These are phyloP conservation scores for Ganoderma leucocontextum DNA, from an alignment of 1,284 basidiomycete species.

Conservation along the genomic window DNA sequence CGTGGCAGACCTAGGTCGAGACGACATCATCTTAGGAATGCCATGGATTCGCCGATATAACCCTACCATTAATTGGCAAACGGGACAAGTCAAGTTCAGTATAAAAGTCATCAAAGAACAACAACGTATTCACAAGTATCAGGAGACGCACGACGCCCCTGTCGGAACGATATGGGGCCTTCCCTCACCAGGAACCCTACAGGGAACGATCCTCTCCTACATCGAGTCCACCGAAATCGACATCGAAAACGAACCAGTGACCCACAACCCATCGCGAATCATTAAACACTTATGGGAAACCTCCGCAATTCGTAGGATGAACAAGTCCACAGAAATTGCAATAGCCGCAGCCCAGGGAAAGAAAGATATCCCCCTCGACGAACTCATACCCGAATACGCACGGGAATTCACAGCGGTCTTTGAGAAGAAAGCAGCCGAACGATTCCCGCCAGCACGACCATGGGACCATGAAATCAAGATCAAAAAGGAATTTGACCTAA, in stretches of 20 bases:
- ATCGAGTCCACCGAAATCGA: neutral
- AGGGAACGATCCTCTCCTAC: neutral
- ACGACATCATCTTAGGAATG: neutral
- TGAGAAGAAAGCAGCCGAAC: constrained; percentile 13
- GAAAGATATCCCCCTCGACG: neutral
- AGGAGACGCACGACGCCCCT: too few relatives aligned
- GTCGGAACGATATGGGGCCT: too few relatives aligned
- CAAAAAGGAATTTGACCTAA: neutral
- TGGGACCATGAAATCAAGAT: constrained; percentile 8
- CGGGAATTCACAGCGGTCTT: neutral
- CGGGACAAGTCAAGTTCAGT: too few relatives aligned
- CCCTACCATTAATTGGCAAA: too few relatives aligned
- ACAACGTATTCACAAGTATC: too few relatives aligned
- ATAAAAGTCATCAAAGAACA: too few relatives aligned
- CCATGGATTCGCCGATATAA: neutral
- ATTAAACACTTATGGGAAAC: too few relatives aligned
- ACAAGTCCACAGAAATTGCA: constrained; percentile 2
- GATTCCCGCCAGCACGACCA: neutral
- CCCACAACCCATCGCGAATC: neutral
- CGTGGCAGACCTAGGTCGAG: neutral
- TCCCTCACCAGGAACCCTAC: neutral
- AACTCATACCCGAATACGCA: constrained; percentile 1
- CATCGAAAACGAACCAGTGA: neutral
- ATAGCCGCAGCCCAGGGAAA: neutral
- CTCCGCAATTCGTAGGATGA: neutral